Conservation (phyloP, 1,139 yeast genomes). For the Blastobotrys raffinosifermentans region DNA sequence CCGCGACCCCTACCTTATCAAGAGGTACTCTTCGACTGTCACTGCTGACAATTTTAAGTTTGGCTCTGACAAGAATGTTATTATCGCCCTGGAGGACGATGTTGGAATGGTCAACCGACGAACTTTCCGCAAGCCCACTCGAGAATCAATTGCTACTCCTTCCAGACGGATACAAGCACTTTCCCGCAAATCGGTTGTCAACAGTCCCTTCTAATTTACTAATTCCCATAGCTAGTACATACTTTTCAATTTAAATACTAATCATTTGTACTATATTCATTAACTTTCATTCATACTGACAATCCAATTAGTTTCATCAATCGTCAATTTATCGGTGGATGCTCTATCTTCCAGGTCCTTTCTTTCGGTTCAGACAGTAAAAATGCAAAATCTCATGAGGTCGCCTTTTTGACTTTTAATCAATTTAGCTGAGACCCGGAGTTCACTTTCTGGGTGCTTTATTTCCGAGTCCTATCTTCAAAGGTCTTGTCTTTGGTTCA, state of each 20-base stretch:
- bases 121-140: conserved; percentile 52
- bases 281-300: no score
- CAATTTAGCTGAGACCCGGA: no score
- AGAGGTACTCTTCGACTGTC: conserved; percentile 55
- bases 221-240: not conserved
- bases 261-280: not conserved
- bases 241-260: not conserved
- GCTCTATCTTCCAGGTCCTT: no score
- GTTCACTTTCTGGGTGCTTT: no score
- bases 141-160: conserved; percentile 40
- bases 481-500: no score
- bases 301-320: no score
- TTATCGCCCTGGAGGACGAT: conserved; percentile 65
- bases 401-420: no score
- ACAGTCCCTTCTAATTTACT: conserved; percentile 25
- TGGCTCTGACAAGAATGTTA: conserved; percentile 64
- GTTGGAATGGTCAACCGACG: conserved; percentile 58
- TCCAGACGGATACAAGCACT: conserved; percentile 23
- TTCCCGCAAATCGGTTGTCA: conserved; percentile 30
- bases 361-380: no score
- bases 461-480: no score
- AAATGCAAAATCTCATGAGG: no score
- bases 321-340: no score
- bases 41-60: conserved; percentile 75
- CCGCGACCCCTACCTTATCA: conserved; percentile 55